Evolutionary conservation across 768 basidiomycete genomes (phyloP), one percentile per base, ranked within the genome.

Genomic region (Antrodiella citrinella): DNA sequence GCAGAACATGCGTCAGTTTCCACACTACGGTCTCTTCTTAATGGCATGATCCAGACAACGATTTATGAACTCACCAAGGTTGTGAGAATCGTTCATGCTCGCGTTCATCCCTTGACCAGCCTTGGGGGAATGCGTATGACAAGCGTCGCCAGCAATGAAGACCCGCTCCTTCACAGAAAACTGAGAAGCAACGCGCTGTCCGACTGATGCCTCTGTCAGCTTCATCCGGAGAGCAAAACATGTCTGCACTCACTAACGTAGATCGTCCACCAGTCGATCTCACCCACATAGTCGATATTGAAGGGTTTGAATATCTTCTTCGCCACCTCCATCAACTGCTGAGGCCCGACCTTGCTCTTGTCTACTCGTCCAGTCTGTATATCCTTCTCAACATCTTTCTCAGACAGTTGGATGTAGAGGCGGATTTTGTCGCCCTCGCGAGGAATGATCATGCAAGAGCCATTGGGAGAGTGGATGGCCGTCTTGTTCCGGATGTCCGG

Each of bases 91-190:
- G 48, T 74, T 76, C 68, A 78, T 74, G 45, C 72, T 71, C 3
- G 75, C 75, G 24, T 75, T 76, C 74, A 75, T 71, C 7, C 74
- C 76, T 50, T 78, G 77, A 3, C 70, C 69, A 47, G 72, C 73
- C 61, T 72, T 70, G 1, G 69, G 69, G 0, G 69, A 73, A 44
- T 71, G 71, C 15, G 71, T 73, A 50, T 72, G 74, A 30, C 73
- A 79, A 2, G 77, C 77, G 53, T 77, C 77, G 11, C 80, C 78
- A 0, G 74, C 79, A 44, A 81, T 79, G 55, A 80, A 77, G 2
- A 79, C 67, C 3, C 80, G 73, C 25, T 78, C 62, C 38, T 70
- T 53, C 0, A 68, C 57, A 1, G 73, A 71, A 60, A 73, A 81
- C n/a, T 64, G 65, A 24, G 75, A 69, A 12, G 78, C 77, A 5